Conservation (phyloP, 345 rosid species). For the Syzygium oleosum region DNA sequence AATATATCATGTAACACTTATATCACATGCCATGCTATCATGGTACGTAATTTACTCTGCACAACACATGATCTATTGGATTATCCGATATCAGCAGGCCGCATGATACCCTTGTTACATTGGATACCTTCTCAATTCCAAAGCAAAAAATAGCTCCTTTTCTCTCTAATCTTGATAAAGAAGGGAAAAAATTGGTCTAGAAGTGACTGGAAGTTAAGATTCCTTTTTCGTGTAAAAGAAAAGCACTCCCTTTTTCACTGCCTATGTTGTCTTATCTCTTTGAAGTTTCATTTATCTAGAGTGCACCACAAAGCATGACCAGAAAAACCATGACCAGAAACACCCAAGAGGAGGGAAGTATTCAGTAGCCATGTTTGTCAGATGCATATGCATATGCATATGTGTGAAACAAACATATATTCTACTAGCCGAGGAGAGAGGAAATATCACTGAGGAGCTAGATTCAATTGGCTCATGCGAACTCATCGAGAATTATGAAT, state of each 20-base stretch:
- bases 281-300: no score
- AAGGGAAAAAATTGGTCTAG: not conserved
- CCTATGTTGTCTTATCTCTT: no score
- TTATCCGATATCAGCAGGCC: not conserved
- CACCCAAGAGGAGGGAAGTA: not conserved
- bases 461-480: not conserved
- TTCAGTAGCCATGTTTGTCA: not conserved
- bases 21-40: not conserved
- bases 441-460: not conserved
- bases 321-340: not conserved
- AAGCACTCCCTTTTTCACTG: not conserved
- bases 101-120: not conserved
- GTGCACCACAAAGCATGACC: not conserved
- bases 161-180: not conserved
- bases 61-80: not conserved
- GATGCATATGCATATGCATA: not conserved
- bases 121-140: not conserved
- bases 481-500: not conserved
- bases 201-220: not conserved
- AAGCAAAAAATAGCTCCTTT: not conserved
- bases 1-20: not conserved
- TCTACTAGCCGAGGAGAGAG: not conserved
- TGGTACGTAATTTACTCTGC: not conserved
- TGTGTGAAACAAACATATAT: not conserved
- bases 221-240: not conserved